Evolutionary conservation across 2,329 filamentous ascomycete genomes (phyloP), one percentile per base, ranked within the genome.

Genomic region (Neofusicoccum parvum): DNA sequence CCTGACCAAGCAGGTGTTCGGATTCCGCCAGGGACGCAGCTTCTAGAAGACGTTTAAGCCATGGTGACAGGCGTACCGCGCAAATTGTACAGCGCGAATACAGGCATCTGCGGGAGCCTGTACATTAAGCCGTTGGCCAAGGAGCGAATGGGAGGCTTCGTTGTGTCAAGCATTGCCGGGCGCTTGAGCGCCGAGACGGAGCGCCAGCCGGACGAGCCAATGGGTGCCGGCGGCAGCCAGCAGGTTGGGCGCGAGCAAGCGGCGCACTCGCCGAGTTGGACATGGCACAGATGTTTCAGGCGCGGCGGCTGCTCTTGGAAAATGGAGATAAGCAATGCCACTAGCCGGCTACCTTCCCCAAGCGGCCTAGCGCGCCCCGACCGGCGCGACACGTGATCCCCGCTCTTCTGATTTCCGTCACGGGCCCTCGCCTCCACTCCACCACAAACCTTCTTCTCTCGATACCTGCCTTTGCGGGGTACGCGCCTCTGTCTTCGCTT

Each of bases 151-250:
- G 27, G 56, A 37, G 43, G 56, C 56, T 60, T 60, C 43, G 43
- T 4, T 36, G 27, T 12, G 41, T 37, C 43, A 60, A 60, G 56
- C 56, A 60, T 37, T 48, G 39, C 56, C 36, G 3, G 53, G 53
- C 10, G 73, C 27, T 69, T 74, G 20, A 67, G 72, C 36, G 65
- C 68, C 4, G 67, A 68, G 3, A 62, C 66, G 5, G 64, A 65
- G 15, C 9, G 68, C 68, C 5, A 34, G 67, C 48, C 36, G 65
- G 46, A 15, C 6, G 45, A 73, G 10, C 69, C 68, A 6, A 72
- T 69, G 62, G 65, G 41, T 11, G 73, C 70, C 1, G 41, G 15
- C 12, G 6, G n/a, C 9, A 20, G 32, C 36, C 23, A 23, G 12
- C 51, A 11, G 34, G 17, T 34, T 39, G 15, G 36, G 10, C 37